A percentile compares a stretch with the other conserved stretches of the same genome.
phyloP scores from a whole-genome alignment of 2,329 filamentous ascomycete species.

The Daldinia sp. region DNA sequence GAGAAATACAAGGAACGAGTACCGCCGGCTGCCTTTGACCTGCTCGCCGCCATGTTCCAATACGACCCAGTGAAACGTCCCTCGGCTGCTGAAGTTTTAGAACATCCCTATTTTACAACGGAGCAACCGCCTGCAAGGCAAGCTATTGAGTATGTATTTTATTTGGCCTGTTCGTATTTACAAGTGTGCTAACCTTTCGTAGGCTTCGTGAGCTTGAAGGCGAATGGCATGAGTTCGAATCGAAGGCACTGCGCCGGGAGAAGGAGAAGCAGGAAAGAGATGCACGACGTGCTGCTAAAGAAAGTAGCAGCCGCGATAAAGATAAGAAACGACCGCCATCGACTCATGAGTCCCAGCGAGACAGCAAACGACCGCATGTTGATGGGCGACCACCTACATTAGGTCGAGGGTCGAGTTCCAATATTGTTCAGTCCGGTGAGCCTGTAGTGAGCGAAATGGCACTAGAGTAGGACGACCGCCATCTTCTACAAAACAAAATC shows the following conservation, averaged over 20 bases:
- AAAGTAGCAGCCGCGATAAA: conserved; percentile 51
- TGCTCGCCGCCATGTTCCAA: conserved; percentile 85
- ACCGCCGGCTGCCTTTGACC: conserved; percentile 83
- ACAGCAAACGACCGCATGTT: conserved; percentile 48
- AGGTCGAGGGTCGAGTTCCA: conserved; percentile 29
- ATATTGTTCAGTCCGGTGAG: conserved; percentile 25
- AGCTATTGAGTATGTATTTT: conserved; percentile 78
- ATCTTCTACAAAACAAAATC: not conserved
- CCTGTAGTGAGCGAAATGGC: conserved; percentile 3
- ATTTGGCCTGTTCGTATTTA: conserved; percentile 47
- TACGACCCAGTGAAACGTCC: conserved; percentile 90
- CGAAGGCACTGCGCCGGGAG: conserved; percentile 91
- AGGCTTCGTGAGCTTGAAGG: conserved; percentile 85
- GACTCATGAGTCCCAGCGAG: conserved; percentile 43
- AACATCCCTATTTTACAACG: conserved; percentile 86
- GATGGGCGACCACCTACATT: conserved; percentile 42
- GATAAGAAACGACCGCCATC: conserved; percentile 49
- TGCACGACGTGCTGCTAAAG: conserved; percentile 60
- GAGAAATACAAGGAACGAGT: conserved; percentile 84
- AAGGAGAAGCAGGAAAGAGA: conserved; percentile 76
- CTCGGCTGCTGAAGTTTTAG: conserved; percentile 83
- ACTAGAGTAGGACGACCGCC: conserved; percentile 11
- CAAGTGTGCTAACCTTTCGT: conserved; percentile 41
- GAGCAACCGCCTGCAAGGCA: conserved; percentile 84
- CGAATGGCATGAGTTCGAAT: conserved; percentile 99